phyloP scores from a whole-genome alignment of 495 filamentous ascomycete species.

The Xylaria sp. region DNA sequence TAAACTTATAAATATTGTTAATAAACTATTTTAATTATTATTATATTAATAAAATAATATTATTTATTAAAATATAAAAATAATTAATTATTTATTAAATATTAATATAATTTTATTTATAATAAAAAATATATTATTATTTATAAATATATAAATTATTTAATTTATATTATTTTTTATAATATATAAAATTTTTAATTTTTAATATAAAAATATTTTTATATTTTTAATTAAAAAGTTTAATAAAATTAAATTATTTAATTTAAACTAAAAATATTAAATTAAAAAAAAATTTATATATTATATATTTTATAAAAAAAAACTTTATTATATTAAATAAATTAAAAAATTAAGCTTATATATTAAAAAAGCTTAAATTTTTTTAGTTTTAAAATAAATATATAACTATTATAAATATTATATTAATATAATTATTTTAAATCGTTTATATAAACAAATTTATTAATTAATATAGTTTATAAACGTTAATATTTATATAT shows the following conservation, averaged over 20 bases:
- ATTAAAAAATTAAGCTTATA: not conserved
- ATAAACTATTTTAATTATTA: not conserved
- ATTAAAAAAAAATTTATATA: not conserved
- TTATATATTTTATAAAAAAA: constrained; percentile 3
- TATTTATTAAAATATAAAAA: not conserved
- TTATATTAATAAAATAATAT: not conserved
- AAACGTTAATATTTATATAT: constrained; percentile 1
- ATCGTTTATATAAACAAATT: not conserved
- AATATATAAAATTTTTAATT: not conserved
- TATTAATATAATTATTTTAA: not conserved
- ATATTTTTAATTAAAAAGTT: not conserved
- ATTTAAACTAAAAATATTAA: not conserved
- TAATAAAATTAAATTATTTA: not conserved
- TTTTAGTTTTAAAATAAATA: not conserved
- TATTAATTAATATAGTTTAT: not conserved
- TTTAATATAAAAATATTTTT: constrained; percentile 9
- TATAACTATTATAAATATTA: not conserved
- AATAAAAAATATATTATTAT: not conserved
- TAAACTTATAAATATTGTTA: not conserved
- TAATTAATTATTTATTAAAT: not conserved
- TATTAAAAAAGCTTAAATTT: not conserved
- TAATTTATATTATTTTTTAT: not conserved
- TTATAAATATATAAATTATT: not conserved
- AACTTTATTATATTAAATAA: no score
- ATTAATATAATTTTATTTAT: not conserved